Conservation (phyloP, 2,329 filamentous ascomycete genomes). For the Alternaria tenuissima region DNA sequence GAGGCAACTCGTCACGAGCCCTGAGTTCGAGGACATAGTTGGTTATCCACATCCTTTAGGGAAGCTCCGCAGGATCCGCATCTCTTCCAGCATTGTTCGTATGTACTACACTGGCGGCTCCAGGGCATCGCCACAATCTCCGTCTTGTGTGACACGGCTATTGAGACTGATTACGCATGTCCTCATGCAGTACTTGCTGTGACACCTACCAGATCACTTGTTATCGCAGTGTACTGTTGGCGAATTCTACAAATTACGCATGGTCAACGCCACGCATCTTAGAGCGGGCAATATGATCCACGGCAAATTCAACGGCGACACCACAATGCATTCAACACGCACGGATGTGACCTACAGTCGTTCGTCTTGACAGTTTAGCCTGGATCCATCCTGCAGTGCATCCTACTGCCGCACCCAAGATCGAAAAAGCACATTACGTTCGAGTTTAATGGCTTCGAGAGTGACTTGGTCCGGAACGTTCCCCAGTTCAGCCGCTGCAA, state of each 20-base stretch:
- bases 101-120: slow-evolving; percentile 15
- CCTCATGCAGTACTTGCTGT: slow-evolving; percentile 10
- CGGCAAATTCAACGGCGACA: slow-evolving; percentile 7
- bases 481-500: neutral
- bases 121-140: slow-evolving; percentile 20
- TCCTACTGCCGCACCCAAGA: slow-evolving; percentile 6
- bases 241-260: slow-evolving; percentile 1
- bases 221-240: slow-evolving; percentile 3
- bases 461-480: neutral
- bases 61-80: no score
- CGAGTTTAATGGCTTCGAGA: neutral
- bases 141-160: slow-evolving; percentile 7
- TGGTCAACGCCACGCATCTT: slow-evolving; percentile 6
- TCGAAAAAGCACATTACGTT: neutral
- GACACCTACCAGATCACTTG: slow-evolving; percentile 15
- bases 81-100: slow-evolving; percentile 1
- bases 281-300: slow-evolving; percentile 13
- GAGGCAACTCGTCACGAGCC: slow-evolving; percentile 5
- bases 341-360: neutral
- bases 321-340: slow-evolving; percentile 7
- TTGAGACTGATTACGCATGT: slow-evolving; percentile 5
- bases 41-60: neutral
- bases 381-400: neutral
- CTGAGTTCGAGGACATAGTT: neutral
- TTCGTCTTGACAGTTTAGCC: slow-evolving; percentile 4